Evolutionary conservation across 768 basidiomycete genomes (phyloP).

Genomic region (Mycena maculata): DNA sequence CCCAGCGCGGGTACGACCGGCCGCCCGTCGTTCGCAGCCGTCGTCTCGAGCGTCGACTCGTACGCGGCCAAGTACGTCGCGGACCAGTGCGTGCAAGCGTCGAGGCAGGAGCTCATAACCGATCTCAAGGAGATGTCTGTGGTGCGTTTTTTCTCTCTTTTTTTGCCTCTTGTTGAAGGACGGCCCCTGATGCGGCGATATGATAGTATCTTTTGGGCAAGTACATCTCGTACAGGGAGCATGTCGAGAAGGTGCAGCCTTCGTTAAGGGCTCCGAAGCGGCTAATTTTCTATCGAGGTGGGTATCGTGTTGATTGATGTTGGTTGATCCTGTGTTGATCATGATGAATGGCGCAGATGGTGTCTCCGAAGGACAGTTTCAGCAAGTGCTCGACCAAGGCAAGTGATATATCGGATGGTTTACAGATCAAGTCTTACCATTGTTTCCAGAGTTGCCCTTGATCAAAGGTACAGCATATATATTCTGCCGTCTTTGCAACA

Average conservation of each 20-base stretch:
- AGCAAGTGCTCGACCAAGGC: conserved; percentile 69
- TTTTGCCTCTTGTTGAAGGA: conserved; percentile 43
- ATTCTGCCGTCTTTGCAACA: conserved; percentile 32
- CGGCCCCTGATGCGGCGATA: conserved; percentile 61
- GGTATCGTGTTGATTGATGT: conserved; percentile 28
- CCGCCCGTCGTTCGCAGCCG: conserved; percentile 82
- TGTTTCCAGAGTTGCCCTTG: conserved; percentile 66
- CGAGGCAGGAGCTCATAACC: conserved; percentile 83
- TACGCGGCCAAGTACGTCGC: conserved; percentile 80
- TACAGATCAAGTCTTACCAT: not conserved
- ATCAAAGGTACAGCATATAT: conserved; percentile 63
- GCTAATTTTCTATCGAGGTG: conserved; percentile 82
- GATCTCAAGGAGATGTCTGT: conserved; percentile 73
- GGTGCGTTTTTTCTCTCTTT: conserved; percentile 53
- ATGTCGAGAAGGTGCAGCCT: conserved; percentile 61
- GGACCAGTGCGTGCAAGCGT: conserved; percentile 66
- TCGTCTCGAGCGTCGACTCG: conserved; percentile 84
- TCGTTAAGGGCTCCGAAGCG: conserved; percentile 64
- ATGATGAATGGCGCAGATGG: conserved; percentile 56
- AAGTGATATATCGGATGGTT: not conserved
- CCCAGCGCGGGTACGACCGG: conserved; percentile 77
- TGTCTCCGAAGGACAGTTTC: conserved; percentile 67
- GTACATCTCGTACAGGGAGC: conserved; percentile 67
- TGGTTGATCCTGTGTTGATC: conserved; percentile 11
- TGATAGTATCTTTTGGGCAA: conserved; percentile 64